phyloP scores from a whole-genome alignment of 768 basidiomycete species.

The Leccinum aurantiacum region DNA sequence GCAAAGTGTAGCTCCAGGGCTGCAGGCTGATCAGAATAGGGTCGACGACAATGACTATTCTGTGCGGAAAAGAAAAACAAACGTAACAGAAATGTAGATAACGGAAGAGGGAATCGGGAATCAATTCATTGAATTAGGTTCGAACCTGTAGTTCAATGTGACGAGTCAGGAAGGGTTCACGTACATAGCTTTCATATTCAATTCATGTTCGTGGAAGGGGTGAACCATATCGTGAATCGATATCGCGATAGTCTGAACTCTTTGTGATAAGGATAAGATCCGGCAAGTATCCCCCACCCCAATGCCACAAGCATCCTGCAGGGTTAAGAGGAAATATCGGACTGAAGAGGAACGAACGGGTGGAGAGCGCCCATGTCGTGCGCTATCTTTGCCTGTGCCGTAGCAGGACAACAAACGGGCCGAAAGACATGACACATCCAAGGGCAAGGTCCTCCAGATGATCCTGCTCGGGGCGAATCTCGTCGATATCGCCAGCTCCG shows the following conservation, averaged over 20 bases:
- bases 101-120: neutral
- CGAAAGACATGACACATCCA: constrained; percentile 64
- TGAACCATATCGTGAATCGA: constrained; percentile 66
- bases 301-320: neutral
- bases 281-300: neutral
- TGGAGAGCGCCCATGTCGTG: constrained; percentile 56
- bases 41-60: constrained; percentile 79
- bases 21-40: constrained; percentile 54
- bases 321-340: neutral
- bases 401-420: constrained; percentile 57
- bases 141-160: constrained; percentile 16
- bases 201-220: constrained; percentile 57
- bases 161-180: constrained; percentile 20
- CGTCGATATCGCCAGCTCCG: constrained; percentile 68
- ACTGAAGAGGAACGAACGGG: neutral
- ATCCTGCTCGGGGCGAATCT: constrained; percentile 62
- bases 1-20: constrained; percentile 1
- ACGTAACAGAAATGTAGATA: constrained; percentile 8
- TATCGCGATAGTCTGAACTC: constrained; percentile 64
- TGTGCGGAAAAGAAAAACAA: constrained; percentile 25
- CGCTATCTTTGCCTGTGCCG: constrained; percentile 65
- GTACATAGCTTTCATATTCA: constrained; percentile 69
- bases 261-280: constrained; percentile 16
- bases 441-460: constrained; percentile 69
- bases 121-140: constrained; percentile 3